Evolutionary conservation across 495 filamentous ascomycete genomes (phyloP).

Genomic region (Aspergillus ostianus): DNA sequence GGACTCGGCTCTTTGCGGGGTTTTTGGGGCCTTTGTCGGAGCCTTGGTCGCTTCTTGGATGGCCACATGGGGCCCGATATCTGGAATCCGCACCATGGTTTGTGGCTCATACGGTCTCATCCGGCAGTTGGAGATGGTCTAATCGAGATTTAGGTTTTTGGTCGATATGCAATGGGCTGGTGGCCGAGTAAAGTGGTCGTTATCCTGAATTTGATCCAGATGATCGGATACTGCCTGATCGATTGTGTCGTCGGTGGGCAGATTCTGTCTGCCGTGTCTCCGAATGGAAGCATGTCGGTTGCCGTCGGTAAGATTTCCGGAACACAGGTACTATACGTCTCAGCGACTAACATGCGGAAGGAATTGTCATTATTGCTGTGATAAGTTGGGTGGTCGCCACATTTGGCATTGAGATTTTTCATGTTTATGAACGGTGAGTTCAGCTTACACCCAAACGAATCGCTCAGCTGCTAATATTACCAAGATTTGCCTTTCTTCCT

Average conservation of each 20-base stretch:
- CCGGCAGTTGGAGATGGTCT: not conserved
- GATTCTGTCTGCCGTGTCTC: conserved; percentile 69
- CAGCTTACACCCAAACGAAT: not conserved
- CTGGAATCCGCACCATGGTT: conserved; percentile 70
- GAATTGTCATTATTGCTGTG: conserved; percentile 67
- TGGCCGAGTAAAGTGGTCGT: conserved; percentile 76
- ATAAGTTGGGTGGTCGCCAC: conserved; percentile 67
- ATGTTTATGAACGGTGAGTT: conserved; percentile 66
- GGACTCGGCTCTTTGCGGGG: conserved; percentile 63
- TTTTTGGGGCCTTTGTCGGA: conserved; percentile 63
- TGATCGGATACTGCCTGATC: conserved; percentile 70
- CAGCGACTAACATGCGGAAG: conserved; percentile 27
- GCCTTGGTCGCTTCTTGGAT: conserved; percentile 62
- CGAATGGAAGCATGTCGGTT: conserved; percentile 58
- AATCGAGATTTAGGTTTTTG: conserved; percentile 51
- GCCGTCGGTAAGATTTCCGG: conserved; percentile 53
- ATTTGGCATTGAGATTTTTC: conserved; percentile 71
- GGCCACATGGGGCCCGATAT: conserved; percentile 68
- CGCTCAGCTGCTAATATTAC: conserved; percentile 7
- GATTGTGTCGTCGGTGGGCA: conserved; percentile 71
- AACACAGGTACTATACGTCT: not conserved
- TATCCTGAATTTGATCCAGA: conserved; percentile 66
- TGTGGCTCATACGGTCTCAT: conserved; percentile 10
- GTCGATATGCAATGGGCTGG: conserved; percentile 76
- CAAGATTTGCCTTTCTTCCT: conserved; percentile 66